Percentiles rank a stretch among this genome's conserved stretches.
Evolutionary conservation across 2,329 filamentous ascomycete genomes (phyloP).

Genomic region (Aspergillus awamori): DNA sequence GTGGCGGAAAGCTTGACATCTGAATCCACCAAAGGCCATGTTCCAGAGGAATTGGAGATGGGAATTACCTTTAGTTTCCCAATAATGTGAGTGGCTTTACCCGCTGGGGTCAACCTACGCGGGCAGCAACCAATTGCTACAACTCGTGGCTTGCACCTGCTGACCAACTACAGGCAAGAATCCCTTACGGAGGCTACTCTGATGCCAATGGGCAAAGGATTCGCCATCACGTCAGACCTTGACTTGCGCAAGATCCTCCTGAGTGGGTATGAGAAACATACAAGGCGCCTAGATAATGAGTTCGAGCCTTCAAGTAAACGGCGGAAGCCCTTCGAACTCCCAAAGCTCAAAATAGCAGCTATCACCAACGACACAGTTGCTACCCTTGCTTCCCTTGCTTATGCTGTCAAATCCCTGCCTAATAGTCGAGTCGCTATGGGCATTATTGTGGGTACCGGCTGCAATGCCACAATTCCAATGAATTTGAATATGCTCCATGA

Average conservation of each 20-base stretch:
- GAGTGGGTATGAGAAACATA: slow-evolving; percentile 57
- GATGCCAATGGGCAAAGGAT: slow-evolving; percentile 62
- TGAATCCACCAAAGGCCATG: slow-evolving; percentile 41
- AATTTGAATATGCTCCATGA: slow-evolving; percentile 63
- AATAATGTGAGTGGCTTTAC: slow-evolving; percentile 46
- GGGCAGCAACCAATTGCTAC: neutral
- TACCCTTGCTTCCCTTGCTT: slow-evolving; percentile 75
- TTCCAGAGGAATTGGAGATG: slow-evolving; percentile 52
- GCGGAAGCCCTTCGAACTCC: slow-evolving; percentile 56
- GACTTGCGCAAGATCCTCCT: slow-evolving; percentile 58
- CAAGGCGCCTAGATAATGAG: slow-evolving; percentile 42
- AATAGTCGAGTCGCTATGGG: slow-evolving; percentile 74
- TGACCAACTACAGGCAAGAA: slow-evolving; percentile 47
- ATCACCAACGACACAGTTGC: slow-evolving; percentile 83
- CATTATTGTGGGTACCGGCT: slow-evolving; percentile 78
- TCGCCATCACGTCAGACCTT: slow-evolving; percentile 58
- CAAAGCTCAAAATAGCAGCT: slow-evolving; percentile 69
- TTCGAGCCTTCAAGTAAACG: slow-evolving; percentile 49
- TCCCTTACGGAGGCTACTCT: slow-evolving; percentile 57
- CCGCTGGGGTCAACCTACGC: neutral
- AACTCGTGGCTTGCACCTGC: neutral
- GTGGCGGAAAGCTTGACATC: slow-evolving; percentile 57
- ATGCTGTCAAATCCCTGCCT: slow-evolving; percentile 64
- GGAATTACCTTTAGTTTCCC: slow-evolving; percentile 55
- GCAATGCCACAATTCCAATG: slow-evolving; percentile 78